Base-by-base conservation (phyloP, 1,139 yeast genomes). In the Yamadazyma dushanensis region DNA sequence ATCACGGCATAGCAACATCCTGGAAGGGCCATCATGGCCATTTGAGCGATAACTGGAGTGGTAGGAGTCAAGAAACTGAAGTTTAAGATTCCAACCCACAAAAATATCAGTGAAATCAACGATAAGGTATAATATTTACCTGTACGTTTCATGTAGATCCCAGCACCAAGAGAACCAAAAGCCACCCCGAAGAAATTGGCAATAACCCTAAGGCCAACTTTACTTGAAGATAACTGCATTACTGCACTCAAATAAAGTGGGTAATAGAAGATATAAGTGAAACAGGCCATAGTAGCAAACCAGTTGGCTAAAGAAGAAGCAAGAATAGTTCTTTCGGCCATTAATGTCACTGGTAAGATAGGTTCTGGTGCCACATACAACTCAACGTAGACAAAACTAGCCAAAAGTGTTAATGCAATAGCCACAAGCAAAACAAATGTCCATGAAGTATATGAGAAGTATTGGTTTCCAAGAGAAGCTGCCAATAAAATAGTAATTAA, bases 181-280 rank as follows among this genome's bases (percentile, higher is more conserved):
- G 88, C 76, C 8, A 79, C 79, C n/a, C 86, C 85, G 34, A 82
- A 56, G 54, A 83, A 83, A 55, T 80, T 83, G 15, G 85, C 81
- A 10, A 80, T 59, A 34, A 82, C 62, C 42, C 89, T 69, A 41
- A 70, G 59, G 3, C 94, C 92, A 35, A 80, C 76, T 39, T 74
- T 70, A 11, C 82, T 73, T 2, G 89, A 74, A 6, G 73, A 50
- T 46, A 79, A 61, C 34, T 71, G 64, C 61, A 70, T 61, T 0
- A 82, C 85, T 0, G 86, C 64, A 5, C 81, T 65, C 52, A 75
- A 76, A 51, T 72, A 80, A 25, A 85, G 65, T 2, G 95, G 95
- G 3, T 79, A 65, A 53, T 79, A 83, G 56, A 74, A 85, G 32
- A 78, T 57, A 27, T 69, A 63, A 5, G 83, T 62, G 50, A 76